These are phyloP conservation scores for Starmerella cellae DNA, from an alignment of 805 yeast genomes.

Conservation along the genomic window DNA sequence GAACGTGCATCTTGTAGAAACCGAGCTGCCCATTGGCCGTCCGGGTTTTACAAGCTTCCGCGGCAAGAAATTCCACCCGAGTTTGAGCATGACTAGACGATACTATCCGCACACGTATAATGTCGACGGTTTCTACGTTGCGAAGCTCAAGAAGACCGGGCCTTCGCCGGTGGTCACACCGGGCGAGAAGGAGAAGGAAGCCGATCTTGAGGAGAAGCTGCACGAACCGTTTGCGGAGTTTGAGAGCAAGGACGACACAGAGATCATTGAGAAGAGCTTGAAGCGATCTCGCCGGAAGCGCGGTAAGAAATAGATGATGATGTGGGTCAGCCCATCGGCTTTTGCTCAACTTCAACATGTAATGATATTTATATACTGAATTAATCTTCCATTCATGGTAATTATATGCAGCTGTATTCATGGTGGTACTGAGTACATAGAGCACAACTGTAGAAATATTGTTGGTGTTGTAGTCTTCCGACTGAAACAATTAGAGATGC, in stretches of 20 bases:
- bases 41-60: slow-evolving; percentile 89
- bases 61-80: slow-evolving; percentile 79
- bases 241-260: slow-evolving; percentile 61
- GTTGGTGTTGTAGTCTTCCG: no score
- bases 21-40: slow-evolving; percentile 86
- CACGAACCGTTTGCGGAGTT: slow-evolving; percentile 77
- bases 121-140: slow-evolving; percentile 97
- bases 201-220: slow-evolving; percentile 54
- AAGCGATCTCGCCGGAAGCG: slow-evolving; percentile 23
- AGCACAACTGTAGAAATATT: no score
- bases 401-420: no score
- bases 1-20: slow-evolving; percentile 83
- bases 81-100: slow-evolving; percentile 71
- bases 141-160: slow-evolving; percentile 84
- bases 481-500: no score
- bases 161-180: slow-evolving; percentile 73
- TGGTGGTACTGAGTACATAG: no score
- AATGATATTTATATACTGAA: no score
- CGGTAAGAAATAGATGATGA: neutral
- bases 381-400: no score
- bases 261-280: slow-evolving; percentile 48
- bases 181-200: slow-evolving; percentile 82
- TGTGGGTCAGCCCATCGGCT: neutral
- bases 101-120: slow-evolving; percentile 97
- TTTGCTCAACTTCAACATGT: no score